Evolutionary conservation across 2,329 filamentous ascomycete genomes (phyloP).

Genomic region (Calonectria pauciramosa): DNA sequence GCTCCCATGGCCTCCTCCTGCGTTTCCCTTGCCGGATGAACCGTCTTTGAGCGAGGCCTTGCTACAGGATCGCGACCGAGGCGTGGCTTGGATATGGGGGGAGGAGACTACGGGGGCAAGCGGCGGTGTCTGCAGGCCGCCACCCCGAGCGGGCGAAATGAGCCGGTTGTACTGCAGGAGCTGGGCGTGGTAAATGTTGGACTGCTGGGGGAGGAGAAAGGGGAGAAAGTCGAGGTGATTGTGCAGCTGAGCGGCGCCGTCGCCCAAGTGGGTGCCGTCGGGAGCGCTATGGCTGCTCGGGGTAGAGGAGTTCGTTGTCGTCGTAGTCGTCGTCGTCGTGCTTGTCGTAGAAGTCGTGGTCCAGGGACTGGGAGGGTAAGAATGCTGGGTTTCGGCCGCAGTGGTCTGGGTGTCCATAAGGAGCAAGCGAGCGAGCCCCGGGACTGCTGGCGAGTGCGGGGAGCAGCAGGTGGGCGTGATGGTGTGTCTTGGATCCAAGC

Average conservation of each 20-base stretch:
- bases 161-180: constrained; percentile 76
- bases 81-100: constrained; percentile 68
- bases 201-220: constrained; percentile 70
- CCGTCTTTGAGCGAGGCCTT: constrained; percentile 71
- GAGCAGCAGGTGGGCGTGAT: constrained; percentile 41
- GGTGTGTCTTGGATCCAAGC: constrained; percentile 33
- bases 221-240: constrained; percentile 68
- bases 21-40: constrained; percentile 59
- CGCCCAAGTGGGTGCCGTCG: constrained; percentile 49
- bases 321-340: constrained; percentile 41
- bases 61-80: constrained; percentile 71
- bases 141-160: constrained; percentile 69
- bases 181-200: constrained; percentile 72
- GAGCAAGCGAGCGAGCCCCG: constrained; percentile 50
- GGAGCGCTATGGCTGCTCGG: constrained; percentile 45
- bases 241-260: constrained; percentile 52
- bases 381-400: constrained; percentile 54
- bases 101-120: constrained; percentile 69
- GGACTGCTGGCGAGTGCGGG: constrained; percentile 41
- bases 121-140: constrained; percentile 69
- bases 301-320: constrained; percentile 40
- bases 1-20: constrained; percentile 75
- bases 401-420: constrained; percentile 56
- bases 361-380: constrained; percentile 53
- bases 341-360: constrained; percentile 45